Evolutionary conservation across 2,329 filamentous ascomycete genomes (phyloP).

Genomic region (Thielaviopsis punctulata): DNA sequence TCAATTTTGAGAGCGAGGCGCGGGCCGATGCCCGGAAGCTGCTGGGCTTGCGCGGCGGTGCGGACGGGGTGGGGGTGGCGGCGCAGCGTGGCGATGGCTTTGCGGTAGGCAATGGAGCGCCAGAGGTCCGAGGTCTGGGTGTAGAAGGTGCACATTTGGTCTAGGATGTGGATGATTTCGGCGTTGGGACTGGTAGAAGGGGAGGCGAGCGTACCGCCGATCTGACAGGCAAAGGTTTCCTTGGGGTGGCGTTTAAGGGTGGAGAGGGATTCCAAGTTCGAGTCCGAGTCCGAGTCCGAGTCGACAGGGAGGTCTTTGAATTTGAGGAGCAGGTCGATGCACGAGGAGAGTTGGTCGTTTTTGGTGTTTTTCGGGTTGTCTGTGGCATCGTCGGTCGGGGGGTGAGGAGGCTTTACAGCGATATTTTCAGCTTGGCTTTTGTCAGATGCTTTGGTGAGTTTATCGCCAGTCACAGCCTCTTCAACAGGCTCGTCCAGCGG

Average conservation of each 20-base stretch:
- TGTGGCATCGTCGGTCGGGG: background rate
- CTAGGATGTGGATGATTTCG: conserved; percentile 57
- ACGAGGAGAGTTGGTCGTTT: conserved; percentile 42
- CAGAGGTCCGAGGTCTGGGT: conserved; percentile 58
- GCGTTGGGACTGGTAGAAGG: conserved; percentile 48
- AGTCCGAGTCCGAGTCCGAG: conserved; percentile 3
- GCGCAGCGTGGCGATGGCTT: conserved; percentile 55
- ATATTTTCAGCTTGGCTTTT: background rate
- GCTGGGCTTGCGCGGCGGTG: conserved; percentile 51
- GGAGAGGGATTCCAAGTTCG: background rate
- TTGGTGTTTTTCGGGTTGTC: conserved; percentile 11
- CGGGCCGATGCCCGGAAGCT: conserved; percentile 50
- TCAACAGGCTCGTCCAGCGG: too few species aligned
- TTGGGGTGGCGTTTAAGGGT: conserved; percentile 13
- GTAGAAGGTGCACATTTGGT: conserved; percentile 68
- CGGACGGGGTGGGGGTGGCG: conserved; percentile 45
- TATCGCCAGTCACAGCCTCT: too few species aligned
- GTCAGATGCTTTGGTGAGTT: too few species aligned
- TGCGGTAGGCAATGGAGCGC: conserved; percentile 59
- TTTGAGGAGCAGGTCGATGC: conserved; percentile 45
- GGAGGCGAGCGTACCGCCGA: conserved; percentile 28
- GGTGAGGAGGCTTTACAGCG: background rate
- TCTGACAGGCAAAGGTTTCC: conserved; percentile 33
- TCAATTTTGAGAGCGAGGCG: conserved; percentile 73
- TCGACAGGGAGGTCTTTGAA: conserved; percentile 40